phyloP scores from a whole-genome alignment of 495 filamentous ascomycete species.

The Aspergillus campestris region DNA sequence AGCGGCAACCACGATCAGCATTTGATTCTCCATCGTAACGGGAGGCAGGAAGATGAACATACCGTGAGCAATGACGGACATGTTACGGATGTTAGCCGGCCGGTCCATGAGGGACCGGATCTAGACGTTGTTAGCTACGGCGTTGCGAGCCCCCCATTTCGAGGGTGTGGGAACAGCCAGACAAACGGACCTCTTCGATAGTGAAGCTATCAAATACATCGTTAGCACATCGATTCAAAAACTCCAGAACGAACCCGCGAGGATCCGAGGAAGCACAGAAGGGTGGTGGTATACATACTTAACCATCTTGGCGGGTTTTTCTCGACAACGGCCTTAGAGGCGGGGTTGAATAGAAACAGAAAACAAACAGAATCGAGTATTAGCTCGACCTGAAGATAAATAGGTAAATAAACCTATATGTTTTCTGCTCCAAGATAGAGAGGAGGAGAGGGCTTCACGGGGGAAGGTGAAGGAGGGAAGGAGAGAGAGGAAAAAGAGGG shows the following conservation, averaged over 20 bases:
- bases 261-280: background rate
- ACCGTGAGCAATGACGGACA: constrained; percentile 99
- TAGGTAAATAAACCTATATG: constrained; percentile 30
- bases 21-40: background rate
- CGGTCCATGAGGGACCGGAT: constrained; percentile 96
- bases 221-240: constrained; percentile 18
- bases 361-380: constrained; percentile 41
- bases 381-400: constrained; percentile 39
- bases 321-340: constrained; percentile 37
- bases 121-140: constrained; percentile 28
- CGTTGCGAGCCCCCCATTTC: background rate
- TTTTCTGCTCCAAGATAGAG: constrained; percentile 35
- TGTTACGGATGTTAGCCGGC: constrained; percentile 95
- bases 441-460: constrained; percentile 20
- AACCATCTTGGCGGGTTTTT: constrained; percentile 93
- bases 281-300: constrained; percentile 66
- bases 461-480: constrained; percentile 16
- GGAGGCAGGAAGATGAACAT: constrained; percentile 18
- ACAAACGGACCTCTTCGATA: constrained; percentile 69
- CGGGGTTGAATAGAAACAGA: constrained; percentile 31
- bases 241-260: background rate
- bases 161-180: background rate
- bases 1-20: constrained; percentile 5
- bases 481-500: constrained; percentile 16
- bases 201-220: constrained; percentile 69